Conservation (phyloP, 768 basidiomycete genomes). For the Phallus indusiatus region DNA sequence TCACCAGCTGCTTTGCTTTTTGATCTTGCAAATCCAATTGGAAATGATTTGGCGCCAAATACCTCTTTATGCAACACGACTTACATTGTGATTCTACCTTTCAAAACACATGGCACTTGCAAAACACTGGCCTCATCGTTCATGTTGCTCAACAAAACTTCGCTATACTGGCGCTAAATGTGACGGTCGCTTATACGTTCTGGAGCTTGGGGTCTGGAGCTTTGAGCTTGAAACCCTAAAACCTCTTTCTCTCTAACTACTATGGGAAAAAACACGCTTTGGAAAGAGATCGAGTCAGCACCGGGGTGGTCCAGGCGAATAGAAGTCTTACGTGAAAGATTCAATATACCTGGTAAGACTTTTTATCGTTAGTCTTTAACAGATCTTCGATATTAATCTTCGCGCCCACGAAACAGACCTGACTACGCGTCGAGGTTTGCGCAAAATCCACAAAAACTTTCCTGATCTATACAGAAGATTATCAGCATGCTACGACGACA, state of each 20-base stretch:
- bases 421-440: constrained; percentile 45
- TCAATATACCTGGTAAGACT: constrained; percentile 1
- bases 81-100: too few species aligned
- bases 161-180: too few species aligned
- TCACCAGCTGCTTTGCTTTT: too few species aligned
- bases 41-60: too few species aligned
- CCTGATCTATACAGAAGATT: constrained; percentile 39
- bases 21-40: too few species aligned
- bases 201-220: too few species aligned
- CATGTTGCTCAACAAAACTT: too few species aligned
- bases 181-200: too few species aligned
- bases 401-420: constrained; percentile 31
- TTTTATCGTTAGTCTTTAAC: not conserved
- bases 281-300: not conserved
- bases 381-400: not conserved
- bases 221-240: too few species aligned
- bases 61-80: too few species aligned
- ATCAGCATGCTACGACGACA: constrained; percentile 37
- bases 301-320: not conserved
- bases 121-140: too few species aligned
- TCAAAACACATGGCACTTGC: too few species aligned
- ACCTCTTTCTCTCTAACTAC: not conserved
- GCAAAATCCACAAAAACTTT: constrained; percentile 53
- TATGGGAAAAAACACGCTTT: not conserved
- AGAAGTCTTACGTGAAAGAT: not conserved